phyloP scores from a whole-genome alignment of 1,139 yeast genomes.

The Scheffersomyces insectosa region DNA sequence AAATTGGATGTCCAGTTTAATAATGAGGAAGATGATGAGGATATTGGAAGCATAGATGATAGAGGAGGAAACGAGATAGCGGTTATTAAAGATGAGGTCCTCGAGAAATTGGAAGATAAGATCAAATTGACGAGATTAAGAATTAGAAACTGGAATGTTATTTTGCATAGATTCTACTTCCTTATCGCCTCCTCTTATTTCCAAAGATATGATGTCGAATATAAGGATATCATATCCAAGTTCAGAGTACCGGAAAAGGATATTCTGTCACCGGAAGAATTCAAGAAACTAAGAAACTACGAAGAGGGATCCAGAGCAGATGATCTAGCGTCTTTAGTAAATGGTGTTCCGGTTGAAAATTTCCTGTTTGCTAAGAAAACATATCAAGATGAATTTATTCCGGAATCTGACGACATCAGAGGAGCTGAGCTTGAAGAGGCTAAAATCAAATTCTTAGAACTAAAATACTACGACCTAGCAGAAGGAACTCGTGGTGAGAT shows the following conservation, averaged over 20 bases:
- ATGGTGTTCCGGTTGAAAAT: slow-evolving; percentile 16
- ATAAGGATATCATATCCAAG: slow-evolving; percentile 23
- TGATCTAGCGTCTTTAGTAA: slow-evolving; percentile 26
- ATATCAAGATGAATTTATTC: slow-evolving; percentile 8
- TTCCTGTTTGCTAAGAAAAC: slow-evolving; percentile 9
- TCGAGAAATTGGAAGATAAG: slow-evolving; percentile 24
- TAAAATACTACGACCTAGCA: slow-evolving; percentile 58
- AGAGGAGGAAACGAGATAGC: slow-evolving; percentile 5
- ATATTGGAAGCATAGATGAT: slow-evolving; percentile 15
- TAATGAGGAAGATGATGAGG: slow-evolving; percentile 25
- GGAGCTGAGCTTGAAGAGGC: slow-evolving; percentile 11
- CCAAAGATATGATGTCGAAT: slow-evolving; percentile 54
- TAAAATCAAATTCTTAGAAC: slow-evolving; percentile 25
- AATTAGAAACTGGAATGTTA: slow-evolving; percentile 55
- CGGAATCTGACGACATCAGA: slow-evolving; percentile 5
- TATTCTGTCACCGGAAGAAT: slow-evolving; percentile 5
- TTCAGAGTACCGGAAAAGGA: slow-evolving; percentile 5
- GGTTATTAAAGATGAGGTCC: slow-evolving; percentile 17
- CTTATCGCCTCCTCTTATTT: slow-evolving; percentile 80
- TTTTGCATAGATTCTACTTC: slow-evolving; percentile 74
- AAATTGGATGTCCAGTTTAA: slow-evolving; percentile 3
- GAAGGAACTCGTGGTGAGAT: slow-evolving; percentile 59
- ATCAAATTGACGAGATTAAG: slow-evolving; percentile 25
- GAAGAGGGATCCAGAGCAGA: slow-evolving; percentile 17
- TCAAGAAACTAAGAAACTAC: slow-evolving; percentile 3